Percentiles rank a stretch among this genome's conserved stretches.
Conservation (phyloP, 371 early-diverging fungal species). For the Gilbertella persicaria region DNA sequence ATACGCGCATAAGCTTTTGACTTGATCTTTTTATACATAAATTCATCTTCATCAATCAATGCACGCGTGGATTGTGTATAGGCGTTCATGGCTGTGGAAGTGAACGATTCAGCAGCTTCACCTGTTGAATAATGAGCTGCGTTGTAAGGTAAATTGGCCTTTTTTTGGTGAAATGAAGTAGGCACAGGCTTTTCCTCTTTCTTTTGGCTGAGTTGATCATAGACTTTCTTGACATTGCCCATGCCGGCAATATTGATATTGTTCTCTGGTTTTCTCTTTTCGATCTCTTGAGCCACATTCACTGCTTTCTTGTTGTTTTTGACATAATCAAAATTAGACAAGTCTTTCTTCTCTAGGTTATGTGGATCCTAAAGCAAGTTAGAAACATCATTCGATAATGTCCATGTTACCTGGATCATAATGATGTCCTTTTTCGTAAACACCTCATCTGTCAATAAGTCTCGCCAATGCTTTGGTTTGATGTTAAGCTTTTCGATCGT, state of each 20-base stretch:
- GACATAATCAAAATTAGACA: slow-evolving; percentile 73
- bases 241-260: slow-evolving; percentile 72
- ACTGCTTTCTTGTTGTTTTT: slow-evolving; percentile 67
- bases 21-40: slow-evolving; percentile 82
- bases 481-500: slow-evolving; percentile 87
- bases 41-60: slow-evolving; percentile 77
- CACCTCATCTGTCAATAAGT: slow-evolving; percentile 85
- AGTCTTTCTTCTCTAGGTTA: slow-evolving; percentile 69
- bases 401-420: slow-evolving; percentile 66
- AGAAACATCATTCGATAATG: neutral
- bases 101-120: slow-evolving; percentile 79
- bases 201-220: slow-evolving; percentile 52
- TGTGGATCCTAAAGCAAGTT: slow-evolving; percentile 73
- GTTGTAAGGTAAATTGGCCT: slow-evolving; percentile 61
- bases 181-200: slow-evolving; percentile 26
- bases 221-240: slow-evolving; percentile 58
- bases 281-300: slow-evolving; percentile 51
- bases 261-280: slow-evolving; percentile 51
- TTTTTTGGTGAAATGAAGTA: slow-evolving; percentile 49
- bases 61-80: slow-evolving; percentile 74
- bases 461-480: slow-evolving; percentile 82
- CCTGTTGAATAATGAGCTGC: slow-evolving; percentile 87
- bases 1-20: slow-evolving; percentile 77
- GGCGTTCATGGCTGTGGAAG: slow-evolving; percentile 81
- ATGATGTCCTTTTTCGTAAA: slow-evolving; percentile 90